A percentile compares a stretch with the other conserved stretches of the same genome.
These are phyloP conservation scores for Blastomyces emzantsi DNA, from an alignment of 2,329 filamentous ascomycete species.

Conservation along the genomic window DNA sequence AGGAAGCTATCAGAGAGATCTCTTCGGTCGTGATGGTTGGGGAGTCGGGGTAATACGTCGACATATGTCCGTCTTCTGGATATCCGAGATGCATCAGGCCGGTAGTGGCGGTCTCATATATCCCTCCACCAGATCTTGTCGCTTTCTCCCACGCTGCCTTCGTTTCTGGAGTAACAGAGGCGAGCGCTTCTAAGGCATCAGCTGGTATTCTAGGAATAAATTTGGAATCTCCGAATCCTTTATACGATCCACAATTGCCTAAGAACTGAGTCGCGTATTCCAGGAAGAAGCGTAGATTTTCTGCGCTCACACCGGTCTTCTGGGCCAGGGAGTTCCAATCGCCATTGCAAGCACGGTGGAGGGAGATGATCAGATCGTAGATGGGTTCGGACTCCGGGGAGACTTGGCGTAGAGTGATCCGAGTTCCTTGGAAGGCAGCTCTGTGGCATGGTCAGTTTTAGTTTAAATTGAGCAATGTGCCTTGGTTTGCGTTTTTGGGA, in stretches of 20 bases:
- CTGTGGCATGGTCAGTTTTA: conserved; percentile 34
- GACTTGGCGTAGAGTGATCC: conserved; percentile 70
- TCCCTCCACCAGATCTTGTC: conserved; percentile 48
- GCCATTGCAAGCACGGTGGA: conserved; percentile 57
- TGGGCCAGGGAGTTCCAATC: conserved; percentile 61
- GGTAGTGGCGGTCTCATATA: conserved; percentile 58
- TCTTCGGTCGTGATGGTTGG: conserved; percentile 64
- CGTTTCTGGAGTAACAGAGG: conserved; percentile 50
- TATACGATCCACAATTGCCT: conserved; percentile 76
- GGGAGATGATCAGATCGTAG: conserved; percentile 67
- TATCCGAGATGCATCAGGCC: conserved; percentile 68
- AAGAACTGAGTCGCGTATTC: conserved; percentile 72
- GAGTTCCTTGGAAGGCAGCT: conserved; percentile 65
- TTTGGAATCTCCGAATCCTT: conserved; percentile 77
- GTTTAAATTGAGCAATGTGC: background rate
- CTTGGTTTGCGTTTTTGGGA: background rate
- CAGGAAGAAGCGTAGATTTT: conserved; percentile 59
- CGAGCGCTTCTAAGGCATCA: conserved; percentile 56
- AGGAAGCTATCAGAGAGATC: conserved; percentile 62
- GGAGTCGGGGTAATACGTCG: conserved; percentile 73
- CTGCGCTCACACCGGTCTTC: conserved; percentile 55
- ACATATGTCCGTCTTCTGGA: conserved; percentile 64
- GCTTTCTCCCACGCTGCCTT: conserved; percentile 58
- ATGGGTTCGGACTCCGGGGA: conserved; percentile 74
- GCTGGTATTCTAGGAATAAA: conserved; percentile 65